These are phyloP conservation scores for Pseudogymnoascus sp. DNA, from an alignment of 2,329 filamentous ascomycete genomes.

Conservation along the genomic window DNA sequence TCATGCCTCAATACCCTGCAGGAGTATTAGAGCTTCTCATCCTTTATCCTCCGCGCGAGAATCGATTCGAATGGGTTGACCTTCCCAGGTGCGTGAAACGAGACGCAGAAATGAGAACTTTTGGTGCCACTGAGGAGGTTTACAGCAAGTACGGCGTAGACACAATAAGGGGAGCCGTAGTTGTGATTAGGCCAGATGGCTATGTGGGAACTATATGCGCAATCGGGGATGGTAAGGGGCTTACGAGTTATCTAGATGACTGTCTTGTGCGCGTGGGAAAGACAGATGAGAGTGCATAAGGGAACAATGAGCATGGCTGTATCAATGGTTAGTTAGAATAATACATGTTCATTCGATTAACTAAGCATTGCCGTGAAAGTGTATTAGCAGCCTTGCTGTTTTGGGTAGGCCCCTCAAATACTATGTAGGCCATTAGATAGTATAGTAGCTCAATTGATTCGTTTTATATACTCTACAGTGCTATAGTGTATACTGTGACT, in stretches of 20 bases:
- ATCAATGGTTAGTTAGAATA: background rate
- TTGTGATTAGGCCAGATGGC: conserved; percentile 63
- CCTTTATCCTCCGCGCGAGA: conserved; percentile 32
- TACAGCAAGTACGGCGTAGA: conserved; percentile 64
- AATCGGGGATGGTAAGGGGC: conserved; percentile 26
- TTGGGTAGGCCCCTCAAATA: background rate
- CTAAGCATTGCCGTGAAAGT: background rate
- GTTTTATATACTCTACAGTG: background rate
- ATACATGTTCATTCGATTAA: background rate
- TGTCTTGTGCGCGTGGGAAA: background rate
- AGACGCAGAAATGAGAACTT: conserved; percentile 57
- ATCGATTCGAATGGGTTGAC: conserved; percentile 15
- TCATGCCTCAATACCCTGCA: conserved; percentile 37
- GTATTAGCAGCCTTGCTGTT: background rate
- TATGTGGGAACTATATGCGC: conserved; percentile 55
- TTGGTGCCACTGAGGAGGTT: conserved; percentile 41
- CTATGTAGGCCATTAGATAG: background rate
- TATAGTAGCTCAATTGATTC: background rate
- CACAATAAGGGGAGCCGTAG: conserved; percentile 44
- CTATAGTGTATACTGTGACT: background rate
- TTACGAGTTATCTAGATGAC: conserved; percentile 11
- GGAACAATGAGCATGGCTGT: background rate
- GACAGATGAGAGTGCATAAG: background rate
- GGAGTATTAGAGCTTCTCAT: conserved; percentile 59
- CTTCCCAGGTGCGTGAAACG: conserved; percentile 47